These are phyloP conservation scores for Fusarium sp. DNA, from an alignment of 2,329 filamentous ascomycete species.

Conservation along the genomic window DNA sequence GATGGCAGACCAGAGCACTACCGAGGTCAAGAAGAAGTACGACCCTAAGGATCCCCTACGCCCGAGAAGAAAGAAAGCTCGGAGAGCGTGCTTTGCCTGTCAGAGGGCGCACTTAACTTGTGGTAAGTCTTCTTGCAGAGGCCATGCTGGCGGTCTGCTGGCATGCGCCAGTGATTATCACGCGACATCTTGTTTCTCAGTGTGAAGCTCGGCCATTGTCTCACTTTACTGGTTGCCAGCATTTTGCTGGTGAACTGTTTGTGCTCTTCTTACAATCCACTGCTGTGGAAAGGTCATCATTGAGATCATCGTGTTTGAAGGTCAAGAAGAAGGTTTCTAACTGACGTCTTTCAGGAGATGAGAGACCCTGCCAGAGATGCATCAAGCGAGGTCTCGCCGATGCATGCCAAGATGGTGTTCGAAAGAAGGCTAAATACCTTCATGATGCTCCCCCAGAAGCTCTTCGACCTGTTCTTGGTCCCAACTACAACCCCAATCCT, in stretches of 20 bases:
- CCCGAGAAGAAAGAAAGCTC: conserved; percentile 93
- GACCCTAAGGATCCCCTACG: conserved; percentile 90
- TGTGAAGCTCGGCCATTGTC: conserved; percentile 29
- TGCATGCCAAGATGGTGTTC: conserved; percentile 92
- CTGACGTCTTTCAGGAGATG: conserved; percentile 75
- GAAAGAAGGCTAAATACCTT: conserved; percentile 99
- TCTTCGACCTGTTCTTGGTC: conserved; percentile 84
- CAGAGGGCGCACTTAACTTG: conserved; percentile 97
- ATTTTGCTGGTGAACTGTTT: conserved; percentile 9
- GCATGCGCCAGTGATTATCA: conserved; percentile 10
- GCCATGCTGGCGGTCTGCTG: conserved; percentile 2
- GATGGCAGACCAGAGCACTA: conserved; percentile 62
- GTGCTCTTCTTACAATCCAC: not conserved
- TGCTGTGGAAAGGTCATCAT: not conserved
- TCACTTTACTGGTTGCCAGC: conserved; percentile 3
- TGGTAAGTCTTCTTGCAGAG: conserved; percentile 73
- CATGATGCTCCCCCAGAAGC: conserved; percentile 94
- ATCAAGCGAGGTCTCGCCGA: conserved; percentile 93
- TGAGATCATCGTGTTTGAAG: conserved; percentile 11
- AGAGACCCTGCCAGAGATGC: conserved; percentile 92
- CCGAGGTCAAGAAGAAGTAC: conserved; percentile 73
- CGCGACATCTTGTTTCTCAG: conserved; percentile 5
- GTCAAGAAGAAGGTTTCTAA: conserved; percentile 12
- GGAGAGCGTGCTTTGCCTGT: conserved; percentile 95
- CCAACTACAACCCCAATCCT: conserved; percentile 72